Evolutionary conservation across 148 eudicot genomes (phyloP).

Genomic region (Chenopodium berlandieri): DNA sequence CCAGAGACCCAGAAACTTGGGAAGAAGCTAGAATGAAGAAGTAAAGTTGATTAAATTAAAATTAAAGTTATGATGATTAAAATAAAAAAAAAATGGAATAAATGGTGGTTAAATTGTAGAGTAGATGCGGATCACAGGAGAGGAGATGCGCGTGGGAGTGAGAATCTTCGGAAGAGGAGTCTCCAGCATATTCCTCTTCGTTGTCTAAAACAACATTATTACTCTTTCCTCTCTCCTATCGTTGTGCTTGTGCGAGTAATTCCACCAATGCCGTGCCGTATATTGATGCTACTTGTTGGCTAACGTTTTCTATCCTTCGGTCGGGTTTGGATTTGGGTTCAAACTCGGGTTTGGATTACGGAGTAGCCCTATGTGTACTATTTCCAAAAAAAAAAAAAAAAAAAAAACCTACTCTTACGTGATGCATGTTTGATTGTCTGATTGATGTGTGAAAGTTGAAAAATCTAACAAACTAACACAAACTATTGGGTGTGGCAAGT

Average conservation of each 20-base stretch:
- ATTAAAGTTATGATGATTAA: background rate
- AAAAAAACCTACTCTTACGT: no score
- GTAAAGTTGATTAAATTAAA: background rate
- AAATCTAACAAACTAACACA: no score
- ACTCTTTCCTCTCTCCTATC: no score
- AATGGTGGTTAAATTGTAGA: background rate
- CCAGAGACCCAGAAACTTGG: background rate
- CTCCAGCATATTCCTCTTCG: slow-evolving; percentile 19
- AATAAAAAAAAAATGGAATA: background rate
- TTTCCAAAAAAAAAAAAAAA: no score
- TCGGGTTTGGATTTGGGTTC: no score
- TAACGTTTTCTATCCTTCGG: no score
- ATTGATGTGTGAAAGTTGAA: no score
- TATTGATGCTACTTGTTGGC: no score
- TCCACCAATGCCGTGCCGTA: slow-evolving; percentile 3
- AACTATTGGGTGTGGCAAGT: no score
- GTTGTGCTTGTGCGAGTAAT: background rate
- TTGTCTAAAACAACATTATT: background rate
- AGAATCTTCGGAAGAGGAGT: slow-evolving; percentile 9
- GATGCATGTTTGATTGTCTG: no score
- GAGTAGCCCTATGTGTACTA: no score
- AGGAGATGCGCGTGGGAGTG: slow-evolving; percentile 10
- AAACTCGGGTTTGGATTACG: no score
- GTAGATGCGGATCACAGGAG: slow-evolving; percentile 22
- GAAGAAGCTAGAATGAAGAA: background rate